Evolutionary conservation across 2,329 filamentous ascomycete species (phyloP), one percentile per base, ranked within the genome.

Genomic region (Chaetomium olivaceum): DNA sequence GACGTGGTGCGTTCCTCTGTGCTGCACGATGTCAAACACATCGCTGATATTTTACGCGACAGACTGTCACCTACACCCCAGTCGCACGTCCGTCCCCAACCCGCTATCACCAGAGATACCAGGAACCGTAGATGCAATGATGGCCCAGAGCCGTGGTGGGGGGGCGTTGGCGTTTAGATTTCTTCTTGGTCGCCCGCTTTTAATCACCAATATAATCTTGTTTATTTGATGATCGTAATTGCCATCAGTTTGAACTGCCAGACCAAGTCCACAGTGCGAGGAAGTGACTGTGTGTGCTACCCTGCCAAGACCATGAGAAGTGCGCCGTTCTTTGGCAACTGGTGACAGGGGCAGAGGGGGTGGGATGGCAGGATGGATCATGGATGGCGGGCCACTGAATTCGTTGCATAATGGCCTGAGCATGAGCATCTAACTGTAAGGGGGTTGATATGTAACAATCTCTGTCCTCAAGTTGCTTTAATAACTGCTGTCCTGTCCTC

Each of bases 1-100:
- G 68, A 69, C 33, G 57, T 68, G 36, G 66, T 69, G 9, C 55
- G 67, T 55, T 12, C 21, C 25, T n/a, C 11, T 25, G 5, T 27
- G 23, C 14, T 5, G 31, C 23, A 7, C 11, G 12, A 2, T 29
- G 1, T 4, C n/a, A 48, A 9, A 48, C 27, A 21, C 19, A 11
- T 8, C 27, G 21, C 50, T 54, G 16, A 54, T 19, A 6, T 51
- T 29, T 39, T 56, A 36, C 27, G 25, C 14, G 9, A 11, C 21
- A 65, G 63, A 65, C 63, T 7, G 43, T 62, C 39, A 60, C 64
- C 50, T 66, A 66, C 50, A 60, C 7, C 6, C 59, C 52, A 6
- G 56, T 52, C 23, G 27, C 64, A 43, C 64, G 60, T 23, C 60
- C 64, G 11, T 62, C 64, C 6, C 64, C 64, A 11, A 19, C 27